Percentiles rank a stretch among this genome's conserved stretches.
Conservation (phyloP, 164 flowering plant species). For the Brasenia schreberi region DNA sequence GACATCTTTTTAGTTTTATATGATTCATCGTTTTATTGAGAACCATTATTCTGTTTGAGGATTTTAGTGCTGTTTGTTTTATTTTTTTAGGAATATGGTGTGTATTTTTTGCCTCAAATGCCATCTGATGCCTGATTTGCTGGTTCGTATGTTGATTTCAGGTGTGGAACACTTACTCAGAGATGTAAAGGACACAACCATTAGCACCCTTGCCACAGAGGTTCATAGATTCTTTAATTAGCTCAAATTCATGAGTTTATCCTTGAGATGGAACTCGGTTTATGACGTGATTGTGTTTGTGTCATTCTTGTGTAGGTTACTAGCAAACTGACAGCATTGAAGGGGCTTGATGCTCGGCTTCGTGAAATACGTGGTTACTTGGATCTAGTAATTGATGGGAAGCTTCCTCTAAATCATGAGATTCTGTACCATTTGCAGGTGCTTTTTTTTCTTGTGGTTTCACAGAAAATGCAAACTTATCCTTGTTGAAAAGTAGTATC, state of each 20-base stretch:
- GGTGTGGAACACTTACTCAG: constrained; percentile 98
- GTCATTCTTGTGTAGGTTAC: constrained; percentile 41
- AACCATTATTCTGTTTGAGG: too few relatives aligned
- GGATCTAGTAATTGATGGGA: constrained; percentile 77
- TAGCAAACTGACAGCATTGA: constrained; percentile 81
- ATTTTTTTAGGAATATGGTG: too few relatives aligned
- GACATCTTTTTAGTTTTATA: too few relatives aligned
- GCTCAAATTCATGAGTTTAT: neutral
- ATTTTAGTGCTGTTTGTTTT: too few relatives aligned
- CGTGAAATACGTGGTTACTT: constrained; percentile 76
- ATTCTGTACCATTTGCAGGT: constrained; percentile 92
- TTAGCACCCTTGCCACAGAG: constrained; percentile 98
- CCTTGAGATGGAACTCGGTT: neutral
- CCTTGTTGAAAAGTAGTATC: too few relatives aligned
- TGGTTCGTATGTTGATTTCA: constrained; percentile 6
- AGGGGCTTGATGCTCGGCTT: constrained; percentile 85
- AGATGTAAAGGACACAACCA: constrained; percentile 96
- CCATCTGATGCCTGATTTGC: too few relatives aligned
- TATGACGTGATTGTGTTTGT: neutral
- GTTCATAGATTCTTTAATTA: constrained; percentile 12
- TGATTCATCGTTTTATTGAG: too few relatives aligned
- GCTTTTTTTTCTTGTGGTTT: neutral
- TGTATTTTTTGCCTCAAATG: too few relatives aligned
- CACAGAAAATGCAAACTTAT: too few relatives aligned
- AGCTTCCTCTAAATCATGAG: constrained; percentile 88